Conservation (phyloP, 208 protist genomes). For the Leishmania martiniquensis region DNA sequence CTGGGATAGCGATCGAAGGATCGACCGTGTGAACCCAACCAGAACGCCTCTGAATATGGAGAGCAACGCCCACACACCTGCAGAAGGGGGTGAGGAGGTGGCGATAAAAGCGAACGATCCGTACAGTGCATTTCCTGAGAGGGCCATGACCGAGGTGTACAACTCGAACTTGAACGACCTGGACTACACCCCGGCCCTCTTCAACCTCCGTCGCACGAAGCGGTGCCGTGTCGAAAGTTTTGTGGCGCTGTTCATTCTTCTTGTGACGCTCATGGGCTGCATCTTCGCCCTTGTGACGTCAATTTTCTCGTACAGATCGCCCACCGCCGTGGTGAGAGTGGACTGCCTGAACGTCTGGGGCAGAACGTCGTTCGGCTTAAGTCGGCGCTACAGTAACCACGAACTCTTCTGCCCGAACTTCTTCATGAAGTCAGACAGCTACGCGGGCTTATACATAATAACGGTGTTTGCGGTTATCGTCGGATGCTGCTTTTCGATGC, state of each 20-base stretch:
- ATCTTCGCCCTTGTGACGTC: constrained; percentile 29
- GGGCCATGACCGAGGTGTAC: background rate
- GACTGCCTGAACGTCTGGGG: constrained; percentile 12
- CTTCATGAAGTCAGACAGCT: constrained; percentile 21
- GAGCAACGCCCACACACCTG: background rate
- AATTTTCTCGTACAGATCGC: constrained; percentile 14
- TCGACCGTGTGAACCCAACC: background rate
- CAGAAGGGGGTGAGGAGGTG: background rate
- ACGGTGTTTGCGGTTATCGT: constrained; percentile 10
- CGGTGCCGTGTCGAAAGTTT: constrained; percentile 42
- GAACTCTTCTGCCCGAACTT: constrained; percentile 35
- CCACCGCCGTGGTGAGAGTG: constrained; percentile 21
- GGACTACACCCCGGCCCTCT: constrained; percentile 38
- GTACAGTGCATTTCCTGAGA: background rate
- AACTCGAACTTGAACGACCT: constrained; percentile 13
- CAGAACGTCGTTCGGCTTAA: background rate
- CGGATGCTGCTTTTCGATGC: constrained; percentile 21
- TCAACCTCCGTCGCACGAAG: constrained; percentile 35
- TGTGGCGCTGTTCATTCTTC: constrained; percentile 21
- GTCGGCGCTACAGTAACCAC: constrained; percentile 3
- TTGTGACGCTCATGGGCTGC: constrained; percentile 25
- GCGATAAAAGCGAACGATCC: background rate
- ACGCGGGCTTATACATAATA: constrained; percentile 22
- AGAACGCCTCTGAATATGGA: too few relatives aligned
- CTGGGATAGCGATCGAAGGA: background rate